Conservation (phyloP, 2,329 filamentous ascomycete species). For the Ophiocordyceps camponoti-leonardi region DNA sequence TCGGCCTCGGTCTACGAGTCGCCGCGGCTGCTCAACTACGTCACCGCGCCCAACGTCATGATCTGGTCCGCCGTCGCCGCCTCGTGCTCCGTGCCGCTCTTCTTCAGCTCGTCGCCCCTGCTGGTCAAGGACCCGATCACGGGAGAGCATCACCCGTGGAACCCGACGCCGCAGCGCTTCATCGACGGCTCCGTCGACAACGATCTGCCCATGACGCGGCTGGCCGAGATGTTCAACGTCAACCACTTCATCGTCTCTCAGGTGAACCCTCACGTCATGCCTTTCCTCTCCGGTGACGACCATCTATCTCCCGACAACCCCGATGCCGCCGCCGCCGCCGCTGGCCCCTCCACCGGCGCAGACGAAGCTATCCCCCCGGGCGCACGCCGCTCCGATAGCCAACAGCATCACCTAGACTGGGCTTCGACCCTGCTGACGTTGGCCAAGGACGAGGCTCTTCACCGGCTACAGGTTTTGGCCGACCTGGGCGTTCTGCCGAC, state of each 20-base stretch:
- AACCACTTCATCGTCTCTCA: conserved; percentile 97
- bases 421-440: conserved; percentile 51
- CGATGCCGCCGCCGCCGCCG: conserved; percentile 16
- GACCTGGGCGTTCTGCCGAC: conserved; percentile 71
- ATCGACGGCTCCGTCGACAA: conserved; percentile 94
- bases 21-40: conserved; percentile 75
- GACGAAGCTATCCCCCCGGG: conserved; percentile 19
- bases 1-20: conserved; percentile 76
- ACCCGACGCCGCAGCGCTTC: conserved; percentile 68
- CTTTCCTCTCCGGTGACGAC: conserved; percentile 66
- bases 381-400: conserved; percentile 6
- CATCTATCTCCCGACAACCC: conserved; percentile 10
- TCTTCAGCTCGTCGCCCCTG: conserved; percentile 65
- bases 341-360: neutral
- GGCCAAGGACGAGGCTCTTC: conserved; percentile 63
- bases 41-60: conserved; percentile 84
- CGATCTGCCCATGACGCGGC: conserved; percentile 75
- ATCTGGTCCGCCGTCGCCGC: conserved; percentile 96
- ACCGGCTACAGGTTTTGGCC: conserved; percentile 63
- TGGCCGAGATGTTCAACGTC: conserved; percentile 94
- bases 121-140: conserved; percentile 75
- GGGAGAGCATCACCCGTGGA: conserved; percentile 65
- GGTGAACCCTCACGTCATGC: conserved; percentile 85
- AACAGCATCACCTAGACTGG: conserved; percentile 33
- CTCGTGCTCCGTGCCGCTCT: conserved; percentile 77